Percentiles rank a stretch among this genome's conserved stretches.
These are phyloP conservation scores for Pulveroboletus sp. DNA, from an alignment of 1,284 basidiomycete species.

Conservation along the genomic window DNA sequence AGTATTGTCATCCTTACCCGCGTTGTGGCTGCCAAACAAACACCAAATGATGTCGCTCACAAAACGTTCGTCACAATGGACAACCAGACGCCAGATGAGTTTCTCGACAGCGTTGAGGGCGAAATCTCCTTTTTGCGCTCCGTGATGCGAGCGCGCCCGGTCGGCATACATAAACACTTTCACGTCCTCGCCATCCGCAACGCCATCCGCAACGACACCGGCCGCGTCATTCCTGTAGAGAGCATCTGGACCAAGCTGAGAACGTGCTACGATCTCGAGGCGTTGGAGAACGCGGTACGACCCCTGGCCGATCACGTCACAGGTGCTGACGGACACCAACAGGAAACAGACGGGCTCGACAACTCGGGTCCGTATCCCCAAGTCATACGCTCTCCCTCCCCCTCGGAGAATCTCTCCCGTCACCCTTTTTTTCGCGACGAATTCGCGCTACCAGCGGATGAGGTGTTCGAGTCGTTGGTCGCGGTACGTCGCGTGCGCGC, in stretches of 20 bases:
- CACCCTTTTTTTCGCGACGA: slow-evolving; percentile 75
- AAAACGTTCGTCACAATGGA: slow-evolving; percentile 23
- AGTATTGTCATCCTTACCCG: slow-evolving; percentile 8
- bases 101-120: slow-evolving; percentile 72
- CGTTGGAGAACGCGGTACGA: slow-evolving; percentile 65
- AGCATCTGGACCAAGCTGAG: slow-evolving; percentile 76
- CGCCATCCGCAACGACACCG: slow-evolving; percentile 69
- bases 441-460: slow-evolving; percentile 61
- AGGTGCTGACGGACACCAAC: slow-evolving; percentile 5
- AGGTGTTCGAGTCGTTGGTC: slow-evolving; percentile 57
- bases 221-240: slow-evolving; percentile 57
- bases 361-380: slow-evolving; percentile 49
- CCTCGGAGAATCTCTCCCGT: slow-evolving; percentile 60
- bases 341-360: slow-evolving; percentile 68
- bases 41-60: background rate
- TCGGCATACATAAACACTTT: slow-evolving; percentile 79
- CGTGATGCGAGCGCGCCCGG: slow-evolving; percentile 72
- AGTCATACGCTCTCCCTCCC: slow-evolving; percentile 59
- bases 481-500: slow-evolving; percentile 63
- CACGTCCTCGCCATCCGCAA: slow-evolving; percentile 74
- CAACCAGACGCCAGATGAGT: slow-evolving; percentile 37
- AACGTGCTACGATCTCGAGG: slow-evolving; percentile 74
- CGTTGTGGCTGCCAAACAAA: slow-evolving; percentile 21
- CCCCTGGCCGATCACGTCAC: slow-evolving; percentile 9
- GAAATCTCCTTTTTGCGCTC: slow-evolving; percentile 81